Base-by-base conservation (phyloP, 148 eudicot genomes). In the Vaccinium macrocarpon region DNA sequence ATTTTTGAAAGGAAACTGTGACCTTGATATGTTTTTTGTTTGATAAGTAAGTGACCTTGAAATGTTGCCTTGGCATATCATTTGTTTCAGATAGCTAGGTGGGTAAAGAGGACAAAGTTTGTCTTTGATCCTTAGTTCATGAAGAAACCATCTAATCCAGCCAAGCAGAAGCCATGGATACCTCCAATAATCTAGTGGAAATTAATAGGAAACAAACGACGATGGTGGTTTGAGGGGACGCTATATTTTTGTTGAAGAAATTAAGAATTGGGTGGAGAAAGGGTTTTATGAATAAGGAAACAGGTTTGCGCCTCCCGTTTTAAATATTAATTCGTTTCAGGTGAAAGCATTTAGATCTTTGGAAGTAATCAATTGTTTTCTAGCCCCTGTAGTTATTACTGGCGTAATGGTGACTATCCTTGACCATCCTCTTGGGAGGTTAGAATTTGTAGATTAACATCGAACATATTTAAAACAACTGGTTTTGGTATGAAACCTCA, bases 41-140 rank as follows among this genome's bases (percentile, higher is more conserved):
- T 35, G 38, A 35, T 35, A 35, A 35, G 38, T 35, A 35, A 35
- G 38, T 35, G 38, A 35, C 38, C 38, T 35, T 35, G 38, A 73
- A 38, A 18, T 73, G 50, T 73, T 73, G 77, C 6, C 48, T 35
- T 72, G n/a, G 16, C 2, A 16, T 35, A 73, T 1, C 42, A 35
- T 73, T 73, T 18, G 19, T 8, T 73, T 19, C 77, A 18, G 23
- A 35, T 42, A 73, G 25, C 18, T 73, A 73, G 23, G 23, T 73
- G 77, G 77, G 8, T 73, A 73, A 70, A 42, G 77, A 73, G 25
- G 50, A 42, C 77, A 25, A 73, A 73, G 51, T 73, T 73, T 3
- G 19, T 68, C 38, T 68, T 29, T 68, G 18, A 42, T 27, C 73
- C 73, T 8, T 27, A 5, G 21, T 18, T 18, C 23, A 38, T 42